Evolutionary conservation across 768 basidiomycete species (phyloP), one percentile per base, ranked within the genome.

Genomic region (Lentinus brumalis): DNA sequence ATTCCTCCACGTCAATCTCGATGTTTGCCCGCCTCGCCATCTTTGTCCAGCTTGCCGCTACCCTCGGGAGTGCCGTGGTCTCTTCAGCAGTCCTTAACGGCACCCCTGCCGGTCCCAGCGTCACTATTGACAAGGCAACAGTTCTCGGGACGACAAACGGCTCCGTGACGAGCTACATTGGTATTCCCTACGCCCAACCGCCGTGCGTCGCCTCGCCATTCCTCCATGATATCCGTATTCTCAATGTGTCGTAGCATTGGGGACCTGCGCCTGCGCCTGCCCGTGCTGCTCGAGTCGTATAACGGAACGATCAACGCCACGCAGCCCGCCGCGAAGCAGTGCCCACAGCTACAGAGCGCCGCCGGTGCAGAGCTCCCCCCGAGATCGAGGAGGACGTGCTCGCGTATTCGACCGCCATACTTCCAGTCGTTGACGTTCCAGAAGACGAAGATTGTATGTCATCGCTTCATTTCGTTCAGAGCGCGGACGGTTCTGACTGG

Each of bases 301-400:
- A 47, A 30, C n/a, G 56, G 61, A 1, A 31, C 47, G 7, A 41
- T 57, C 40, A 26, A 59, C 18, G 64, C 61, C 12, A 54, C 40
- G 32, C 32, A 18, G 5, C 66, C 63, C 38, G 68, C 68, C 35
- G 18, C 21, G 8, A 29, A 49, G 1, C 66, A 71, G 15, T 73
- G 71, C 42, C 65, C 64, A 8, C 71, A 73, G 47, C 66, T 69
- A 3, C 14, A 35, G 16, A 8, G 7, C n/a, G 38, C 9, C 7
- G 2, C 26, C 5, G 35, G 0, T 75, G 73, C 1, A 51, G 67
- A 1, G 78, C 71, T 62, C 79, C 82, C 12, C 73, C 71, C 3
- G 77, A 7, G 84, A 82, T 59, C 77, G 77, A 8, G 82, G 83
- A 53, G 79, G 82, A 57, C 64, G 65, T 2, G 51, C 5, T 38